Conservation (phyloP, 164 flowering plant genomes). For the Macadamia integrifolia region DNA sequence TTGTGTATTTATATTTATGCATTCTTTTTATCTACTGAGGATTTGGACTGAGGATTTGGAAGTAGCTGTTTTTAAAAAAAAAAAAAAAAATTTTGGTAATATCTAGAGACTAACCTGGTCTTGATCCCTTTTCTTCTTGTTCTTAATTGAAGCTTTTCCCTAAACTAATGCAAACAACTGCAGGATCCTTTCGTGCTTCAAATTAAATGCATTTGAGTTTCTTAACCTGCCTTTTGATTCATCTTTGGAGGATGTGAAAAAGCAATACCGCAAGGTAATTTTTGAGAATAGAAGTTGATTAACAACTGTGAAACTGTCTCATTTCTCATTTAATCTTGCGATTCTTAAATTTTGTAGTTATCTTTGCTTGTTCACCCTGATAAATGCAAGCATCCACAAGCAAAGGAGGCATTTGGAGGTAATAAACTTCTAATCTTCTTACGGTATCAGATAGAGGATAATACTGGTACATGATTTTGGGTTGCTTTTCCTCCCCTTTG, state of each 20-base stretch:
- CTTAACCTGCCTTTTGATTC: slow-evolving; percentile 78
- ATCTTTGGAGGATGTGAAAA: slow-evolving; percentile 70
- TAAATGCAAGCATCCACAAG: slow-evolving; percentile 98
- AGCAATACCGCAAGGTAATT: slow-evolving; percentile 90
- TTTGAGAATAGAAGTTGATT: background rate
- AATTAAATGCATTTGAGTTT: slow-evolving; percentile 85
- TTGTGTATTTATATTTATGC: no score
- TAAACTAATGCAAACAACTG: slow-evolving; percentile 3
- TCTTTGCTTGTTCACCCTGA: slow-evolving; percentile 98
- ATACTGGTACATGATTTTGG: background rate
- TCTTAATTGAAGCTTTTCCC: background rate
- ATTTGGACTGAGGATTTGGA: no score
- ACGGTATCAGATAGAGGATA: background rate
- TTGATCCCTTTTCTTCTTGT: background rate
- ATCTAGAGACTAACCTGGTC: no score
- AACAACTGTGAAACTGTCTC: background rate
- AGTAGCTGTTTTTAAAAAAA: no score
- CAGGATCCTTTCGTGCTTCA: slow-evolving; percentile 98
- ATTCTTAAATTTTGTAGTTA: slow-evolving; percentile 37
- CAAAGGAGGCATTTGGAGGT: slow-evolving; percentile 97
- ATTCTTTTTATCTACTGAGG: no score
- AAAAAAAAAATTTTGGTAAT: no score
- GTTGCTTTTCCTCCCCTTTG: background rate
- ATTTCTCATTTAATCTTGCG: background rate
- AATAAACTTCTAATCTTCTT: slow-evolving; percentile 3